phyloP scores from a whole-genome alignment of 805 yeast genomes.

The Ascoidea tarda region DNA sequence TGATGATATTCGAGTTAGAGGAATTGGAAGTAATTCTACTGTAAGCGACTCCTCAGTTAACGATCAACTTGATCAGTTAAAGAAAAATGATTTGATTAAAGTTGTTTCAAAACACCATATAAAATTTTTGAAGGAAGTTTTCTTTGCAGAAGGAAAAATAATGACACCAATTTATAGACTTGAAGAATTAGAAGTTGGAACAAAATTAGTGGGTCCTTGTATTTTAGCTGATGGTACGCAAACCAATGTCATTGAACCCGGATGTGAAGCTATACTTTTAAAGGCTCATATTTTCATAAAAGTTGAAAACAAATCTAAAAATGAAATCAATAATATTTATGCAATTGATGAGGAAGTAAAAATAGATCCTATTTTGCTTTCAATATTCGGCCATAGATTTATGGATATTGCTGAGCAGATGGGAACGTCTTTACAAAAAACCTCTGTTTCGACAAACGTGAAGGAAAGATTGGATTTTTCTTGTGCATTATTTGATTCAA shows the following conservation, averaged over 20 bases:
- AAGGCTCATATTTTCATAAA: conserved; percentile 47
- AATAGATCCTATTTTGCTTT: conserved; percentile 57
- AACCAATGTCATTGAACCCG: conserved; percentile 61
- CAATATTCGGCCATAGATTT: conserved; percentile 72
- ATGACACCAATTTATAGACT: conserved; percentile 42
- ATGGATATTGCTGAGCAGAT: conserved; percentile 88
- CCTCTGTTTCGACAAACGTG: conserved; percentile 71
- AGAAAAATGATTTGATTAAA: conserved; percentile 10
- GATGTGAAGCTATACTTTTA: conserved; percentile 38
- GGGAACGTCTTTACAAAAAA: conserved; percentile 70
- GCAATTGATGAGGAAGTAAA: conserved; percentile 13
- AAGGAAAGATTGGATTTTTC: conserved; percentile 76
- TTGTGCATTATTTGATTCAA: conserved; percentile 67
- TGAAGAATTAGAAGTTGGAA: conserved; percentile 39
- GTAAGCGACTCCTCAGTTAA: conserved; percentile 30
- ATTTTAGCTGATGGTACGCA: conserved; percentile 72
- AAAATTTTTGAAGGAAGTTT: conserved; percentile 30
- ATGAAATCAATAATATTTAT: conserved; percentile 13
- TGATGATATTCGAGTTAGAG: conserved; percentile 64
- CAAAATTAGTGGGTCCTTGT: conserved; percentile 52
- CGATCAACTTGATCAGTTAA: conserved; percentile 32
- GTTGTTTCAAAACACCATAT: conserved; percentile 17
- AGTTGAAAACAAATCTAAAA: conserved; percentile 6
- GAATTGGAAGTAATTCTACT: conserved; percentile 44
- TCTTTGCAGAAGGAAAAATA: conserved; percentile 35